phyloP scores from a whole-genome alignment of 495 filamentous ascomycete genomes.

The Venustampulla echinocandica region DNA sequence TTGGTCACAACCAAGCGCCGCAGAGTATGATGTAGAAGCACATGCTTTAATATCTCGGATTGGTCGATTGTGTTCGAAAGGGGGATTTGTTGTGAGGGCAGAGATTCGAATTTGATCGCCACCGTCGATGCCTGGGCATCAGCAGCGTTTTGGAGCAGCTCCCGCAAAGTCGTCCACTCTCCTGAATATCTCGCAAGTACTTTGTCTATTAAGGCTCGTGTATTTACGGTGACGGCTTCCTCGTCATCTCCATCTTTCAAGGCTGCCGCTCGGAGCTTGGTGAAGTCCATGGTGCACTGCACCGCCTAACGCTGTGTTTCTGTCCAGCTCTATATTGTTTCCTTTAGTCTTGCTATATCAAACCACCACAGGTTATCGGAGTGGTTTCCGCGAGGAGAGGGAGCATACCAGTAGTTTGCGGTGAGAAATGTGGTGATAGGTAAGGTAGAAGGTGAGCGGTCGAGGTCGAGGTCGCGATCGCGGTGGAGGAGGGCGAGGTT shows the following conservation, averaged over 20 bases:
- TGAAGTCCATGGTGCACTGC: conserved; percentile 54
- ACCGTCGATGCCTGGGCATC: conserved; percentile 89
- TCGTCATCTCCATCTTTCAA: conserved; percentile 80
- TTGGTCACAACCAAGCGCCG: conserved; percentile 80
- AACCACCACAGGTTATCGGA: neutral
- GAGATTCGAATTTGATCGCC: conserved; percentile 80
- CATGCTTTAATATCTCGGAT: conserved; percentile 70
- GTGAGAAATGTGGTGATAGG: neutral
- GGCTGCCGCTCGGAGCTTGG: conserved; percentile 74
- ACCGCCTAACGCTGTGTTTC: neutral
- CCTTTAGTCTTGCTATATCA: neutral
- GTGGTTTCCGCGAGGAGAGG: neutral
- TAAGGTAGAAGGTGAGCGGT: neutral
- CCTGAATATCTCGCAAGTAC: conserved; percentile 91
- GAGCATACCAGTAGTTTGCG: neutral
- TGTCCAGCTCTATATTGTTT: neutral
- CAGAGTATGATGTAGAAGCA: conserved; percentile 73
- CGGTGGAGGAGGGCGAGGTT: too few relatives aligned
- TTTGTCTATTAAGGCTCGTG: conserved; percentile 92
- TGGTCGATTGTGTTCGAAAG: conserved; percentile 56
- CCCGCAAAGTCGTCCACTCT: conserved; percentile 79
- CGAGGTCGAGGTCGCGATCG: too few relatives aligned
- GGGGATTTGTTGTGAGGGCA: conserved; percentile 69
- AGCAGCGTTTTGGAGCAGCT: conserved; percentile 96
- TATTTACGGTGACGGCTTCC: conserved; percentile 98